These are phyloP conservation scores for Xylaria sp. DNA, from an alignment of 2,329 filamentous ascomycete genomes.

Conservation along the genomic window DNA sequence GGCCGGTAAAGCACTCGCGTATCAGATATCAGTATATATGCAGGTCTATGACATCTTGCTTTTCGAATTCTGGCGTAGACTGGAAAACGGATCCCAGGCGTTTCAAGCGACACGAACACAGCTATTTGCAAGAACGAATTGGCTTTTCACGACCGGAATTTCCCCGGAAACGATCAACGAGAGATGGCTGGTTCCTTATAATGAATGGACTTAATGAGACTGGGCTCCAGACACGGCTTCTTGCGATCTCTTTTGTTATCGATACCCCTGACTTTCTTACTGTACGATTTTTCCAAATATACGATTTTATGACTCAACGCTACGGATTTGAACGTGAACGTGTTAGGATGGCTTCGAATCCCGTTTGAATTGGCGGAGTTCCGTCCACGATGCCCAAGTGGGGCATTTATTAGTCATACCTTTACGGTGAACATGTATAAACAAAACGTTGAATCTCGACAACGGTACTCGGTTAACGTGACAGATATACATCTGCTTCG, in stretches of 20 bases:
- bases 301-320: conserved; percentile 27
- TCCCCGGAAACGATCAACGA: conserved; percentile 21
- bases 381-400: conserved; percentile 8
- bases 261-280: conserved; percentile 36
- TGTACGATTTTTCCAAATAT: conserved; percentile 29
- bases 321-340: conserved; percentile 17
- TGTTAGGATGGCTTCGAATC: conserved; percentile 8
- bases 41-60: not conserved
- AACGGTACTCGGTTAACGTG: not conserved
- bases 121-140: conserved; percentile 15
- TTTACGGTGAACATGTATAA: not conserved
- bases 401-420: conserved; percentile 3
- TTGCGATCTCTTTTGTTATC: conserved; percentile 22
- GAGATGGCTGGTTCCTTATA: conserved; percentile 18
- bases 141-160: conserved; percentile 21
- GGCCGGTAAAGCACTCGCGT: conserved; percentile 53
- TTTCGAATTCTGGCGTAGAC: conserved; percentile 26
- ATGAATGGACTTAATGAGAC: conserved; percentile 24
- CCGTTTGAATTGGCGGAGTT: conserved; percentile 22
- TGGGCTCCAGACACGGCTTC: conserved; percentile 5
- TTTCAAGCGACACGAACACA: conserved; percentile 14
- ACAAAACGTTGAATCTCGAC: not conserved
- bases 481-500: not conserved
- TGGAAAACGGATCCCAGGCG: conserved; percentile 10
- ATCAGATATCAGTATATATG: not conserved